Conservation (phyloP, 2,329 filamentous ascomycete species). For the Aureobasidium sp. region DNA sequence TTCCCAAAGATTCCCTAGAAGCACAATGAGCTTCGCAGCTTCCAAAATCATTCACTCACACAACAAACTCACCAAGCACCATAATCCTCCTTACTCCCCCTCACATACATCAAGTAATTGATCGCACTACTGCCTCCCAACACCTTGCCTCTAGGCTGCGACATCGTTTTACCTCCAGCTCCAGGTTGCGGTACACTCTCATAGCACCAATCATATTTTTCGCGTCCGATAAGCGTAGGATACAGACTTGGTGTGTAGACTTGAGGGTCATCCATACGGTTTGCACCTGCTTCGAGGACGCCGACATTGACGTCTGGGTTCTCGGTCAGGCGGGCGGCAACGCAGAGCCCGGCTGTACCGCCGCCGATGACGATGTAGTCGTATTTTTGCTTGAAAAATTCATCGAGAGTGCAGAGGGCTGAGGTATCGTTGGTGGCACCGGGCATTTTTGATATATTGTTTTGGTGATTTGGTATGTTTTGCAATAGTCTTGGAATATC, state of each 20-base stretch:
- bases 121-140: slow-evolving; percentile 33
- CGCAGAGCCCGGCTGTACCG: slow-evolving; percentile 14
- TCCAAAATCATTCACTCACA: neutral
- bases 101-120: slow-evolving; percentile 30
- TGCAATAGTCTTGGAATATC: too few species aligned
- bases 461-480: neutral
- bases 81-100: slow-evolving; percentile 26
- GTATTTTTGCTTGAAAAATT: slow-evolving; percentile 19
- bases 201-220: slow-evolving; percentile 28
- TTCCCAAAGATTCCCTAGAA: neutral
- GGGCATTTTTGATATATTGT: neutral
- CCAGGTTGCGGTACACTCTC: slow-evolving; percentile 19
- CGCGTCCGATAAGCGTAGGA: slow-evolving; percentile 24
- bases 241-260: slow-evolving; percentile 26
- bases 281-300: slow-evolving; percentile 26
- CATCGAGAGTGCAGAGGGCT: slow-evolving; percentile 17
- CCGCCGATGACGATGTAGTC: slow-evolving; percentile 21
- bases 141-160: slow-evolving; percentile 28
- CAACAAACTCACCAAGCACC: slow-evolving; percentile 26
- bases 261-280: slow-evolving; percentile 21
- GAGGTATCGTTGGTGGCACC: neutral
- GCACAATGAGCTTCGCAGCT: neutral
- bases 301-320: slow-evolving; percentile 19
- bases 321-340: slow-evolving; percentile 18
- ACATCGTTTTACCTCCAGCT: slow-evolving; percentile 21